Evolutionary conservation across 306 rosid species (phyloP).

Genomic region (Glycine tomentella): DNA sequence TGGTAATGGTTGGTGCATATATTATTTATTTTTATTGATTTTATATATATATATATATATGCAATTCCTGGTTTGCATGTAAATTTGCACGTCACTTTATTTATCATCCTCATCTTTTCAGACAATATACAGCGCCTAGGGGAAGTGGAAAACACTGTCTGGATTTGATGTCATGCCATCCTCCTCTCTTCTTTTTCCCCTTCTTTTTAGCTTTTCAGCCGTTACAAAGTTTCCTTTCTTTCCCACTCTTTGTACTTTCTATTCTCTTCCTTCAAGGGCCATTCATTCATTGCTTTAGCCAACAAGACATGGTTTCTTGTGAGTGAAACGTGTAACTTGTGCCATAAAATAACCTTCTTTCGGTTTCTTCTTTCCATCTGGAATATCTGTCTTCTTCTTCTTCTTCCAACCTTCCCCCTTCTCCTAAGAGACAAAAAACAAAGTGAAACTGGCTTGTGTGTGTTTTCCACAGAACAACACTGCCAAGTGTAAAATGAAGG

Average conservation of each 20-base stretch:
- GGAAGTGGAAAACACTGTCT: conserved; percentile 49
- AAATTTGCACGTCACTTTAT: conserved; percentile 44
- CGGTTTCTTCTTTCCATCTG: no score
- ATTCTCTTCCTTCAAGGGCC: background rate
- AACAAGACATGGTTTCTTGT: conserved; percentile 24
- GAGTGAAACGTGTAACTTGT: conserved; percentile 23
- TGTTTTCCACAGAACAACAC: conserved; percentile 36
- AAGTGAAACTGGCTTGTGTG: conserved; percentile 20
- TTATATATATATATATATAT: no score
- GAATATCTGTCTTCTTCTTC: background rate
- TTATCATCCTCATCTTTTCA: conserved; percentile 46
- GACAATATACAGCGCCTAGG: conserved; percentile 56
- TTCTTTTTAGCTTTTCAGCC: conserved; percentile 49
- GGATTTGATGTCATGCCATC: conserved; percentile 52
- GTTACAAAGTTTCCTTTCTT: conserved; percentile 52
- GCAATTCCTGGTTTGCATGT: conserved; percentile 33
- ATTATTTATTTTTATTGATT: no score
- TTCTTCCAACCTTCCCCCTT: background rate
- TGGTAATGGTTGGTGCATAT: no score
- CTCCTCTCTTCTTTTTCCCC: background rate
- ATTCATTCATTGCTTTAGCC: background rate
- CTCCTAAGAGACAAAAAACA: background rate
- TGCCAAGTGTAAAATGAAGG: conserved; percentile 49
- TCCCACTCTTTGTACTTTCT: conserved; percentile 34
- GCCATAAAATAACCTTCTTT: no score